Base-by-base conservation (phyloP, 768 basidiomycete species). In the Amanita rimosa region DNA sequence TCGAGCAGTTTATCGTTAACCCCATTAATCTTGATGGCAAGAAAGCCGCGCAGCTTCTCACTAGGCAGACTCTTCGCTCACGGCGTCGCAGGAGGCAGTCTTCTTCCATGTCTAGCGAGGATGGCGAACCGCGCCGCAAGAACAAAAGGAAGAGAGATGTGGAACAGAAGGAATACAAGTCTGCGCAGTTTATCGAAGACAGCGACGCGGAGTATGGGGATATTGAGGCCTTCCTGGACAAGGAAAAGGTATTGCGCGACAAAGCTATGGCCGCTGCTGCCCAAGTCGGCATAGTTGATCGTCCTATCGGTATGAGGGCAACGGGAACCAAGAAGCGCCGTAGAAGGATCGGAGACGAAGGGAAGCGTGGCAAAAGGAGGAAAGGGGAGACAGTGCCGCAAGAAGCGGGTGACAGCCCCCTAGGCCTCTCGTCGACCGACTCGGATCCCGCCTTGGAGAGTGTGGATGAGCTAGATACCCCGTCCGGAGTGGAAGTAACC, bases 161-260 rank as follows among this genome's bases (percentile, higher is more conserved):
- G 52, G 70, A 74, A 52, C 70, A 70, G 54, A 66, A 68, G 50
- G 53, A 70, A 51, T 93, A 87, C 72, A 92, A 91, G 63, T 88
- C 85, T 6, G 90, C 89, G 8, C 84, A 89, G 62, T 88, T 94
- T 61, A 92, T 95, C 61, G 81, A 86, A 59, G 92, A 96, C 65
- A 90, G 87, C 53, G 93, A 96, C 57, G 83, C 72, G 48, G 88
- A 90, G 62, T 79, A 79, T 50, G 86, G 76, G 13, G 82, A 85
- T 58, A 83, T 91, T 63, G 83, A 85, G 44, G 78, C 72, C 4
- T 96, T 96, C 73, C 78, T 92, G 50, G 83, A 73, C 63, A 76
- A 73, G 57, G 93, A 95, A 65, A 76, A 74, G 57, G 67, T 53
- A 44, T 62, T 78, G 57, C 73, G 85, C 41, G 76, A 78, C 59